Evolutionary conservation across 805 yeast species (phyloP).

Genomic region (Metschnikowia koreensis): DNA sequence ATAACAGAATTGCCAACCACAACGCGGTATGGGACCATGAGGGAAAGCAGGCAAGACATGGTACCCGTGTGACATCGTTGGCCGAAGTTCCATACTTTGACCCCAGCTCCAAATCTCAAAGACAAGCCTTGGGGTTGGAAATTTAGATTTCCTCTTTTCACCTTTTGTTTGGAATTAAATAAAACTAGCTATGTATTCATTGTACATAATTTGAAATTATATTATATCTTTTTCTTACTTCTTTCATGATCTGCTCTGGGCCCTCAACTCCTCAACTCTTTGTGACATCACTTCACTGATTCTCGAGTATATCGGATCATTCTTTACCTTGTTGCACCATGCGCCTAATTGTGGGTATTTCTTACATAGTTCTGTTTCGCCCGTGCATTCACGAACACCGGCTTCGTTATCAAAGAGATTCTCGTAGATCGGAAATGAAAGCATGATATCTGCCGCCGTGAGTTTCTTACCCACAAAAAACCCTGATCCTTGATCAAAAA

Average conservation of each 20-base stretch:
- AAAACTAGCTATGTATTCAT: not conserved
- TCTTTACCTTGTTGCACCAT: slow-evolving; percentile 35
- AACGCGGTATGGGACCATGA: slow-evolving; percentile 54
- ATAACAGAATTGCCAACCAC: slow-evolving; percentile 56
- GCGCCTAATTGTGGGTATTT: slow-evolving; percentile 37
- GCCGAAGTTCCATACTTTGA: slow-evolving; percentile 56
- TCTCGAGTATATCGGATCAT: slow-evolving; percentile 33
- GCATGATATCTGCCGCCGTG: slow-evolving; percentile 57
- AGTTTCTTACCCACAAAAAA: slow-evolving; percentile 50
- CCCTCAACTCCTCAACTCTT: slow-evolving; percentile 21
- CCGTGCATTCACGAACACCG: slow-evolving; percentile 33
- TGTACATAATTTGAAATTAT: not conserved
- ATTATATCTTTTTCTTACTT: not conserved
- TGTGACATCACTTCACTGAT: slow-evolving; percentile 33
- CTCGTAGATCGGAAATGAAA: slow-evolving; percentile 44
- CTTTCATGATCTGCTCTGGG: not conserved
- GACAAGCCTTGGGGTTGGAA: slow-evolving; percentile 47
- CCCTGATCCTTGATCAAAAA: slow-evolving; percentile 30
- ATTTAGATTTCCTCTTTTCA: not conserved
- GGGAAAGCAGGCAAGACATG: slow-evolving; percentile 37
- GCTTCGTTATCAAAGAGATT: slow-evolving; percentile 30
- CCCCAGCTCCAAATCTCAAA: slow-evolving; percentile 48
- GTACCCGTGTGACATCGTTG: slow-evolving; percentile 43
- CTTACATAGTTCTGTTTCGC: slow-evolving; percentile 32
- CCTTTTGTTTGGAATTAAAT: not conserved